Base-by-base conservation (phyloP, 495 filamentous ascomycete genomes). In the Monascus purpureus region DNA sequence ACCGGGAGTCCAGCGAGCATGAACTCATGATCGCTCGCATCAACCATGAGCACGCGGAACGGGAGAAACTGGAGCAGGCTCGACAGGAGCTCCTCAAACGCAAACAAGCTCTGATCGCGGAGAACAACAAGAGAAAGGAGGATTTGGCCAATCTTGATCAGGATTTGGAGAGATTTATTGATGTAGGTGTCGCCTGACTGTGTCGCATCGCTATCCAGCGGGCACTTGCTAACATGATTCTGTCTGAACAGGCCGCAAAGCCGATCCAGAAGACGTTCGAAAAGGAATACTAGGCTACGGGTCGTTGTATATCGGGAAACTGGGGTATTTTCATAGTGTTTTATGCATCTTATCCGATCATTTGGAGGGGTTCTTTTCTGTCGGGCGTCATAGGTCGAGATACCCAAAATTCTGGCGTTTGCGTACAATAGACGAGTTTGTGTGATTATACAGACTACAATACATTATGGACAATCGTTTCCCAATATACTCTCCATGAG, bases 121-220 rank as follows among this genome's bases (percentile, higher is more conserved):
- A 95, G 45, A 95, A 94, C 45, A 93, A 93, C 63, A 93, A 84
- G 59, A 68, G 87, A 31, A 88, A 90, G 52, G 87, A 95, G 33
- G 84, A 97, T 49, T 59, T 97, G 16, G 82, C 77, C 20, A 92
- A 75, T 40, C 61, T 95, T 22, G 87, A 93, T 45, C 75, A 80
- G 55, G 80, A 92, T 49, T 59, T 93, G 41, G 86, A 93, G 59
- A 82, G 82, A 45, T 93, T 93, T 45, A 82, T 93, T 41, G 82
- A 87, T 47, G 57, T 65, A 53, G 25, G 53, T 46, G 15, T 25
- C 22, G 13, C 17, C n/a, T 13, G 13, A 12, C n/a, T 9, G 6
- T 23, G 3, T 30, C 18, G 4, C 6, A 7, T 5, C n/a, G 13
- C 18, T n/a, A n/a, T n/a, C n/a, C n/a, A n/a, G n/a, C 28, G 25